Percentiles rank a stretch among this genome's conserved stretches.
Evolutionary conservation across 805 yeast species (phyloP).

Genomic region (Hanseniaspora nectarophila): DNA sequence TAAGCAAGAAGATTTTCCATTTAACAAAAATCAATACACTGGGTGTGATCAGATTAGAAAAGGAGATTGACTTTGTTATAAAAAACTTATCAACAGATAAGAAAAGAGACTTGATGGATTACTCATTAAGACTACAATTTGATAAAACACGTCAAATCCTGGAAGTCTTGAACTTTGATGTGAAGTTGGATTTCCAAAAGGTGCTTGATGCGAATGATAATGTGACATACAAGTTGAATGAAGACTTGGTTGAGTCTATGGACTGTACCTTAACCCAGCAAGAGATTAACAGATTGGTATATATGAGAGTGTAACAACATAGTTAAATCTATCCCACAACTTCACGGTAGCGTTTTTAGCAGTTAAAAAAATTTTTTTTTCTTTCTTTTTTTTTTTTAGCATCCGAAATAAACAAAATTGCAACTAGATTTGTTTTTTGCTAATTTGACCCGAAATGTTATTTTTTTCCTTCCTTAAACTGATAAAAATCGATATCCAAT

Average conservation of each 20-base stretch:
- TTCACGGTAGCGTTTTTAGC: neutral
- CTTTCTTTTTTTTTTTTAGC: neutral
- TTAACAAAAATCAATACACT: constrained; percentile 62
- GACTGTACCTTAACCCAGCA: constrained; percentile 70
- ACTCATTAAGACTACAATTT: constrained; percentile 65
- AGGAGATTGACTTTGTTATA: constrained; percentile 64
- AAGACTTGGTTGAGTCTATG: constrained; percentile 33
- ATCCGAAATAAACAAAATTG: no score
- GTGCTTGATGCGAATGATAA: neutral
- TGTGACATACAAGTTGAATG: constrained; percentile 23
- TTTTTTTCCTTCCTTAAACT: neutral
- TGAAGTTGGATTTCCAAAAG: constrained; percentile 27
- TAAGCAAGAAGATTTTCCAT: constrained; percentile 59
- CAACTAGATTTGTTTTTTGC: neutral
- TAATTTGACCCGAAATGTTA: neutral
- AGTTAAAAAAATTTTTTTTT: neutral
- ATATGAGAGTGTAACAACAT: constrained; percentile 43
- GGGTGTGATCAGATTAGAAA: constrained; percentile 74
- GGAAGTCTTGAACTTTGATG: constrained; percentile 69
- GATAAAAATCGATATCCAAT: neutral
- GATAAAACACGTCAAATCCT: constrained; percentile 74
- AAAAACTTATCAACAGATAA: constrained; percentile 59
- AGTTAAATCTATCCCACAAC: no score
- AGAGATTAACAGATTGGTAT: constrained; percentile 55
- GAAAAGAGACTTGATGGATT: constrained; percentile 24